Evolutionary conservation across 2,329 filamentous ascomycete genomes (phyloP).

Genomic region (Colletotrichum filicis): DNA sequence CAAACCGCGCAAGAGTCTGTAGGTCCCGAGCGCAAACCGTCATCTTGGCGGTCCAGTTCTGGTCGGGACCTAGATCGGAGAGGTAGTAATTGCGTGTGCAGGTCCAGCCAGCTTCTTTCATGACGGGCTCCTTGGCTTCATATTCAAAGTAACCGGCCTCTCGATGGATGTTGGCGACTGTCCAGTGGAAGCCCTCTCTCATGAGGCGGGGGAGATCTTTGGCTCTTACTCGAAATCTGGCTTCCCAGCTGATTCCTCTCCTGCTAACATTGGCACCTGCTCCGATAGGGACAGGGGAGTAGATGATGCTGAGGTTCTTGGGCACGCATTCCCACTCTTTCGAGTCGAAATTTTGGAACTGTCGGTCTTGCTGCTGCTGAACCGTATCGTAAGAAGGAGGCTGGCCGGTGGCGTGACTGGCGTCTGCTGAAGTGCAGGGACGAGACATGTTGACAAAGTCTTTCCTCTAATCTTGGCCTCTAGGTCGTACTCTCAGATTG

Average conservation of each 20-base stretch:
- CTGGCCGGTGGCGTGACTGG: accelerated
- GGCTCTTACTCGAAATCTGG: not conserved
- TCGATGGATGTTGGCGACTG: not conserved
- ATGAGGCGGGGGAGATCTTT: not conserved
- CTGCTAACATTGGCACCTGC: no score
- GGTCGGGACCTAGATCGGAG: not conserved
- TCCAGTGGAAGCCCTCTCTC: conserved; percentile 20
- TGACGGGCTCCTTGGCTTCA: not conserved
- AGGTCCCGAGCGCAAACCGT: not conserved
- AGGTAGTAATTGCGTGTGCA: conserved; percentile 3
- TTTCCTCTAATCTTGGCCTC: no score
- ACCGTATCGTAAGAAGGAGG: no score
- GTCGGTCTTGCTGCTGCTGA: no score
- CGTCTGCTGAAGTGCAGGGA: no score
- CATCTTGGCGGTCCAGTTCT: not conserved
- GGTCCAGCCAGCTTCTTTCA: not conserved
- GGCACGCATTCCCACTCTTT: no score
- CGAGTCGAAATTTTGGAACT: no score
- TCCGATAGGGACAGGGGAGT: no score
- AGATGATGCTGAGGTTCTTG: no score
- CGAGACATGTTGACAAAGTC: no score
- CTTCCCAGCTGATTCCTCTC: no score
- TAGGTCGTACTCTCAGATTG: no score
- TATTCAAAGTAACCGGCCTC: not conserved
- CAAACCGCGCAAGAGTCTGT: not conserved